Base-by-base conservation (phyloP, 208 protist species). In the Novymonas esmeraldas region DNA sequence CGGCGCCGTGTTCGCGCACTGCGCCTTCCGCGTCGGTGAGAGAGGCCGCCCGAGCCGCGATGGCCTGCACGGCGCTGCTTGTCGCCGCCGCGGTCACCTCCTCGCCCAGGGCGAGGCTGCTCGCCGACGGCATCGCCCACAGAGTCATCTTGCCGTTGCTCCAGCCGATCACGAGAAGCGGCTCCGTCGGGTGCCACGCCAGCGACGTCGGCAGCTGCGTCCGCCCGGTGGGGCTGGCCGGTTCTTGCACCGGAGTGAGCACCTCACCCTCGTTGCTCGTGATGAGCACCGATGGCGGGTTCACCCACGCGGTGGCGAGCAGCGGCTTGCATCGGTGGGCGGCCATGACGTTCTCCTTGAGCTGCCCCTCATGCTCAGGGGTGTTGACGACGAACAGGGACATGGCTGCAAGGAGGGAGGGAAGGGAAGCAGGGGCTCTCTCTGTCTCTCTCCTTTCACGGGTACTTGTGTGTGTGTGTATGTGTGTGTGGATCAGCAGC, bases 101-200 rank as follows among this genome's bases (percentile, higher is more conserved):
- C 6, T 74, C 70, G 46, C 57, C 70, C 9, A 89, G 33, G n/a
- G 66, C 72, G 11, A 87, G 45, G n/a, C 58, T 71, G 51, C 24
- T 58, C 7, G 65, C 51, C 11, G 50, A 50, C 11, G 80, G 76
- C 70, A 86, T 85, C 13, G 63, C 50, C 89, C 90, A 97, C 24
- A 90, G 49, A 5, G 70, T 73, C 39, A 98, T 70, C 39, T 77
- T 80, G 44, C 95, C 95, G 64, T 73, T 87, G 58, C 73, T 85
- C 92, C 90, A 97, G 22, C 95, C 95, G 52, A 95, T 87, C 11
- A 82, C 65, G 6, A 98, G 70, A 24, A 93, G 48, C 26, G 71
- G 33, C 39, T 90, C 73, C 9, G 56, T 77, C 13, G 95, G 95
- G 68, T 98, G 95, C 95, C 95, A 98, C 10, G 82, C 75, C 24